phyloP scores from a whole-genome alignment of 1,139 yeast genomes.

The Blastobotrys capitulatus region DNA sequence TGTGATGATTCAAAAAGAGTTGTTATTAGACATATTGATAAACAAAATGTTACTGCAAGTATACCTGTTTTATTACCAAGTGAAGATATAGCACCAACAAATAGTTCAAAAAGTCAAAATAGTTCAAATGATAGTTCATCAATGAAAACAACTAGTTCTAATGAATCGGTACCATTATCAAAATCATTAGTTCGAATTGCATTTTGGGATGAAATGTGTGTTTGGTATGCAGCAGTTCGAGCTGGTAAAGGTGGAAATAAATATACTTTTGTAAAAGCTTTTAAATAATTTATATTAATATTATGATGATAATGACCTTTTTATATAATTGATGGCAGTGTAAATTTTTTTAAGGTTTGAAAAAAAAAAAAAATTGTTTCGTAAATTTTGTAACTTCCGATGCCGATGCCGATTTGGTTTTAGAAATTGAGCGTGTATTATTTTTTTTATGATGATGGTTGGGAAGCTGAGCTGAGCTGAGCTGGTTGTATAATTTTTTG shows the following conservation, averaged over 20 bases:
- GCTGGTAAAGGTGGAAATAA: slow-evolving; percentile 13
- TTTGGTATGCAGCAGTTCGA: slow-evolving; percentile 13
- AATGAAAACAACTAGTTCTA: neutral
- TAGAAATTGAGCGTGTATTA: too few relatives aligned
- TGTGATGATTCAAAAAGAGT: slow-evolving; percentile 20
- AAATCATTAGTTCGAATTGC: slow-evolving; percentile 14
- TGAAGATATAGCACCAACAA: slow-evolving; percentile 1
- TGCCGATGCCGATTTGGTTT: too few relatives aligned
- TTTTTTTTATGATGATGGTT: too few relatives aligned
- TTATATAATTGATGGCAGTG: too few relatives aligned
- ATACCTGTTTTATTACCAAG: slow-evolving; percentile 13
- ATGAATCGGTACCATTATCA: slow-evolving; percentile 3
- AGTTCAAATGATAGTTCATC: slow-evolving; percentile 4
- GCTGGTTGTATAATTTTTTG: too few relatives aligned
- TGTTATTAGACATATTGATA: slow-evolving; percentile 15
- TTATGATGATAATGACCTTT: neutral
- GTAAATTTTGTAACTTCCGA: too few relatives aligned
- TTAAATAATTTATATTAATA: neutral
- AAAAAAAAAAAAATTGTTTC: too few relatives aligned
- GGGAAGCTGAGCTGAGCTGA: too few relatives aligned
- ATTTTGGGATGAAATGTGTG: slow-evolving; percentile 14
- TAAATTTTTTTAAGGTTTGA: neutral
- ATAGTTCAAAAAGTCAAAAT: slow-evolving; percentile 4
- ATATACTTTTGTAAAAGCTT: slow-evolving; percentile 11
- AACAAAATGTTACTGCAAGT: slow-evolving; percentile 16